Base-by-base conservation (phyloP, 164 flowering plant genomes). In the Hamamelis virginiana region DNA sequence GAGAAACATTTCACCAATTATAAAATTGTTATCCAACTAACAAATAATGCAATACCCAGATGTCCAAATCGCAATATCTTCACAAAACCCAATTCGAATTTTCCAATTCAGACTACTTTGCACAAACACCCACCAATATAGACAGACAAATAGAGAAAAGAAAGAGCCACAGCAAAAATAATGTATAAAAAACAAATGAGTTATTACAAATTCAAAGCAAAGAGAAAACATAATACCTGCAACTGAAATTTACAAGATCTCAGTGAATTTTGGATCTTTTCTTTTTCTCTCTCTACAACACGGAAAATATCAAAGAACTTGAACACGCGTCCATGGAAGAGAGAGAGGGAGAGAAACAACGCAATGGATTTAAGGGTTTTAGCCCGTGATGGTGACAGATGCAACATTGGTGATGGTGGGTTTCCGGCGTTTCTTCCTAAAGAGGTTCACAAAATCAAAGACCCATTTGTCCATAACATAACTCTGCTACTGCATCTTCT, bases 61-160 rank as follows among this genome's bases (percentile, higher is more conserved):
- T 62, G 56, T 48, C 22, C 62, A 77, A 75, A 64, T 27, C 33
- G 66, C 43, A 67, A 67, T 65, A 77, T 75, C 72, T 69, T 61
- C 64, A 57, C 64, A 55, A 63, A 72, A 61, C 48, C 74, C 58
- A 51, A 15, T 9, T 51, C 38, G 63, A 80, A 50, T 23, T 59
- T 59, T 26, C 76, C 50, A 25, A 67, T 38, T 62, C 25, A 53
- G 6, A 33, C 41, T 6, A 72, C 52, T 44, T 62, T 60, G 10
- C 22, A 33, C 11, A 64, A 51, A 50, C 66, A 67, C 48, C 27
- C 64, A 72, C 60, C 43, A 23, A n/a, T n/a, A n/a, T n/a, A 59
- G n/a, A 65, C 38, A 61, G 33, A 48, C 2, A 38, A 4, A 62
- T 12, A 23, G 25, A 59, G 43, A 53, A 15, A n/a, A n/a, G n/a